Conservation (phyloP, 306 rosid genomes). For the Amphicarpaea edgeworthii region DNA sequence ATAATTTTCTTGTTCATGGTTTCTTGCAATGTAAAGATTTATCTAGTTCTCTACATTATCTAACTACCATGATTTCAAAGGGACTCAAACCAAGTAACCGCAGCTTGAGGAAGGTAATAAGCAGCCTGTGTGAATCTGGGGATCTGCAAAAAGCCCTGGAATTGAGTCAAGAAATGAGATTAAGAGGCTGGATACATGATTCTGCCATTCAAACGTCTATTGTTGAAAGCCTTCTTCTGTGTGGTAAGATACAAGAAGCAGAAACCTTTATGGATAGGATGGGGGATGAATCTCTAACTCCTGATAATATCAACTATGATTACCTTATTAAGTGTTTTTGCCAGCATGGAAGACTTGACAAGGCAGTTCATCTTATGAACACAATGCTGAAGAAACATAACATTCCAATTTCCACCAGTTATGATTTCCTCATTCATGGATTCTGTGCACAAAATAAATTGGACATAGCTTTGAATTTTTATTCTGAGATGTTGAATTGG, state of each 20-base stretch:
- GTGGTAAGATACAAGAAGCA: slow-evolving; percentile 70
- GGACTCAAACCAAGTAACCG: slow-evolving; percentile 71
- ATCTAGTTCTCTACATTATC: slow-evolving; percentile 57
- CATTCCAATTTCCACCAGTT: slow-evolving; percentile 69
- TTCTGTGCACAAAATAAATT: slow-evolving; percentile 59
- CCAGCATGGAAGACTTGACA: slow-evolving; percentile 60
- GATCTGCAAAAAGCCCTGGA: slow-evolving; percentile 69
- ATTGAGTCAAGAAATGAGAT: slow-evolving; percentile 74
- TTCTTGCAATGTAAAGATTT: slow-evolving; percentile 67
- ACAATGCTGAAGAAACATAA: slow-evolving; percentile 73
- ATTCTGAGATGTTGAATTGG: slow-evolving; percentile 71
- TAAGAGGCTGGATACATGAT: slow-evolving; percentile 74
- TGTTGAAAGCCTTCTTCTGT: slow-evolving; percentile 65
- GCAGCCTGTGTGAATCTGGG: slow-evolving; percentile 60
- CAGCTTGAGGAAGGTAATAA: slow-evolving; percentile 68
- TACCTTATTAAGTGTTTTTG: slow-evolving; percentile 73
- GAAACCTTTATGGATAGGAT: slow-evolving; percentile 71
- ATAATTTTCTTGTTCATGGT: slow-evolving; percentile 77
- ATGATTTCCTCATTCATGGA: slow-evolving; percentile 67
- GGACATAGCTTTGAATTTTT: slow-evolving; percentile 68
- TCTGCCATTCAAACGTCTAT: slow-evolving; percentile 69
- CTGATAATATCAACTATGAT: slow-evolving; percentile 70
- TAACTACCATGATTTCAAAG: slow-evolving; percentile 70
- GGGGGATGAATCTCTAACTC: slow-evolving; percentile 65
- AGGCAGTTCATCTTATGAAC: slow-evolving; percentile 74